Base-by-base conservation (phyloP, 129 eudicot species). In the Oenanthe sinensis region DNA sequence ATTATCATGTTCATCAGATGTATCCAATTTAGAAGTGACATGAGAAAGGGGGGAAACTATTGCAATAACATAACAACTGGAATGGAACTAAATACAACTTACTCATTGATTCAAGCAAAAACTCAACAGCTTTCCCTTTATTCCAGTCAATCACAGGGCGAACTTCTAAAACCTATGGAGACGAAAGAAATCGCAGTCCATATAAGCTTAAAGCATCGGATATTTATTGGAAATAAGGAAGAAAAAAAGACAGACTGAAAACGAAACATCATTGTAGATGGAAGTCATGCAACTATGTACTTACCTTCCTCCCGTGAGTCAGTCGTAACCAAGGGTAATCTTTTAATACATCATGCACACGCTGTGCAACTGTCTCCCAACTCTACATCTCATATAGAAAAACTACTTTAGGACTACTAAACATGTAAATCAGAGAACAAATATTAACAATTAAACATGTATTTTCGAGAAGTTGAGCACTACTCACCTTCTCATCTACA, bases 101-200 rank as follows among this genome's bases (percentile, higher is more conserved):
- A 89, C 98, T 93, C 77, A 95, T 84, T 55, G 98, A 88, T 81
- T 91, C 90, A 39, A 95, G 97, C 79, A 95, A 86, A 84, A 94
- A 91, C 67, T 94, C 97, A 24, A 94, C 98, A n/a, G 98, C 98
- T 81, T 87, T 91, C 47, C 98, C 98, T 85, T 94, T 94, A 76
- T 94, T 85, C 98, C 98, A 94, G 75, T 94, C 89, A 58, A 94
- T 91, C 75, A 84, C 89, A 2, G 98, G 98, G 79, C 98, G 98
- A 80, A 94, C 89, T 83, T 94, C 98, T 87, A 95, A 95, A 88
- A 95, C 98, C 98, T 93, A 65, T 80, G 2, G 69, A 67, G n/a
- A 45, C 5, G 5, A 33, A 22, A 65, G 36, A 65, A 28, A 15
- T 11, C 17, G 19, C 17, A 28, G 40, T 28, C 4, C 17, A 26